Evolutionary conservation across 306 rosid species (phyloP), one percentile per base, ranked within the genome.

Genomic region (Quercus ilex): DNA sequence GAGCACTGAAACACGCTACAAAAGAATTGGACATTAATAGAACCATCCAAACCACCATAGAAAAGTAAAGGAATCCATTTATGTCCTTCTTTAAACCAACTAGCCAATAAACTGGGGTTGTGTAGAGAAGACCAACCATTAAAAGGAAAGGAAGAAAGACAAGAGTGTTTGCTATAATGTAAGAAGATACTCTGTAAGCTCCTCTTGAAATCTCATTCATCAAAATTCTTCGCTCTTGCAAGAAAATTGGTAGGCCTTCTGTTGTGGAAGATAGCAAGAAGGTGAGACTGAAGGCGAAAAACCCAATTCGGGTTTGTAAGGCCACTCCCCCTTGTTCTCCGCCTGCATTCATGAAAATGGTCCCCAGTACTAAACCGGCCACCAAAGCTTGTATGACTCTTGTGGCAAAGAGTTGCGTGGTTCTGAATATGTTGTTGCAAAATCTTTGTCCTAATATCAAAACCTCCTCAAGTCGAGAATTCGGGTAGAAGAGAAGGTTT

Each of bases 1-100:
- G 90, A 80, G 96, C 96, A 71, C 98, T 93, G 87, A 93, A 95
- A 87, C 98, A 93, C 5, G 99, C 95, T 46, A 92, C 97, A 3
- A 92, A 90, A 63, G 99, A 92, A 76, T 91, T 92, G 0, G 99
- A 94, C 88, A 93, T 79, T 65, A 88, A 81, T 23, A 88, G 88
- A 19, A 86, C 89, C 86, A 86, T 81, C 88, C 91, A 88, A 58
- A 88, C 85, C 21, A 88, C 86, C 28, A 88, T 73, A 31, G 83
- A 83, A 70, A 85, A 88, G 91, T 88, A 88, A n/a, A 83, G 72
- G 82, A 88, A 88, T 31, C 84, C 58, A 18, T 71, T 77, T 15
- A 80, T 14, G 41, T 86, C 85, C 59, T 74, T 77, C 35, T 75
- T 82, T 10, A 85, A 73, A 30, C 91, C 91, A 6, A 88, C 82